phyloP scores from a whole-genome alignment of 805 yeast species.

The Candida loeiensis region DNA sequence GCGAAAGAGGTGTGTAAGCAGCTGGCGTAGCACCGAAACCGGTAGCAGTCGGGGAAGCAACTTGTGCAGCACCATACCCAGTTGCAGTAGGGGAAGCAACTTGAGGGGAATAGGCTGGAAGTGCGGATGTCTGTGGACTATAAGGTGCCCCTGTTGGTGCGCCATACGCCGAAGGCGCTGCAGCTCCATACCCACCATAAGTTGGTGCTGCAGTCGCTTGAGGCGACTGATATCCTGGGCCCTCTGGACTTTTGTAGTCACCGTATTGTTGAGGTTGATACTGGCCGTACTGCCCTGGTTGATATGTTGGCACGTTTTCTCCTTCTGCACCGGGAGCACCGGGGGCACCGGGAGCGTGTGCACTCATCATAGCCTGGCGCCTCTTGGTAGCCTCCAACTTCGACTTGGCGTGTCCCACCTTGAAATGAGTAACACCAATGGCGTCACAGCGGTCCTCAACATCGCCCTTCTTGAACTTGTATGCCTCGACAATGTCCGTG shows the following conservation, averaged over 20 bases:
- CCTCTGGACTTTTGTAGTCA: slow-evolving; percentile 18
- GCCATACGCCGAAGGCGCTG: slow-evolving; percentile 15
- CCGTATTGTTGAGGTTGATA: slow-evolving; percentile 21
- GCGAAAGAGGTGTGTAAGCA: slow-evolving; percentile 8
- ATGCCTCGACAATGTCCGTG: slow-evolving; percentile 80
- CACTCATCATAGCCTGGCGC: slow-evolving; percentile 52
- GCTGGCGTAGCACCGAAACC: slow-evolving; percentile 23
- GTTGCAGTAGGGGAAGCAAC: slow-evolving; percentile 7
- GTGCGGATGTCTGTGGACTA: slow-evolving; percentile 10
- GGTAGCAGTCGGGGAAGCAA: too few species aligned
- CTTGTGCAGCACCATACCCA: slow-evolving; percentile 10
- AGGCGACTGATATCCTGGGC: slow-evolving; percentile 12
- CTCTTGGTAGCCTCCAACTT: slow-evolving; percentile 81
- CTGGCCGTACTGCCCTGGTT: slow-evolving; percentile 13
- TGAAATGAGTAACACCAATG: slow-evolving; percentile 86
- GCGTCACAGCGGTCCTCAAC: slow-evolving; percentile 87
- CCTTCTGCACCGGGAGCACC: slow-evolving; percentile 17
- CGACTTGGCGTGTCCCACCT: slow-evolving; percentile 79
- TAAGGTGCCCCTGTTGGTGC: too few species aligned
- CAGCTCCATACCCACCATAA: slow-evolving; percentile 10
- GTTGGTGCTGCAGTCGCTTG: slow-evolving; percentile 13
- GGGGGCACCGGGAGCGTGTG: slow-evolving; percentile 17
- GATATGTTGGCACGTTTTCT: slow-evolving; percentile 25
- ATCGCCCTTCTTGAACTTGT: slow-evolving; percentile 77
- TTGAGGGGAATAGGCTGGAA: slow-evolving; percentile 14